Base-by-base conservation (phyloP, 2,329 filamentous ascomycete species). In the Aulographum hederae region DNA sequence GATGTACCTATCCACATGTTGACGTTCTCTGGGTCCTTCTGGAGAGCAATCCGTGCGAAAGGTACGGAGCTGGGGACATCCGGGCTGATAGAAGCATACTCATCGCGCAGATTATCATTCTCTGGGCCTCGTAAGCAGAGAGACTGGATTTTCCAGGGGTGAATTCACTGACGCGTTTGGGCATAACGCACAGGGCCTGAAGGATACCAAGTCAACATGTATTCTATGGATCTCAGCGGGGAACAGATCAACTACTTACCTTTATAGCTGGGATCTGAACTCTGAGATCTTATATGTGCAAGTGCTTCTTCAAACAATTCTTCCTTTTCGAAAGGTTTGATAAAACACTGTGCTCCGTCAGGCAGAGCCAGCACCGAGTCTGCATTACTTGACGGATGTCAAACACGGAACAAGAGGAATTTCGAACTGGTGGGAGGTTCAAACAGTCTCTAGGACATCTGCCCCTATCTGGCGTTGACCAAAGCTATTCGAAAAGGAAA, bases 1-100 rank as follows among this genome's bases (percentile, higher is more conserved):
- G n/a, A n/a, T 10, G 8, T 78, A 33, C 80, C 80, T 31, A 89
- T 71, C 80, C 80, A 86, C 44, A 89, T 62, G 46, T 89, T 89
- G 38, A 82, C 67, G 11, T 80, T 80, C 39, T 89, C 80, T 0
- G 79, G 76, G 0, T 55, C 45, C 30, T 64, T 60, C 25, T 66
- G 57, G 0, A 86, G 65, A 0, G 78, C 78, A 37, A 81, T 72
- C 18, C 73, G 67, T 0, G 78, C 79, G 48, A 78, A 89, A 2
- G 75, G 65, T 29, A 86, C 71, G 34, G 67, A 64, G 3, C 51
- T 51, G 8, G 71, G 73, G 0, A 81, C 68, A 40, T 79, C 65
- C 1, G 56, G 44, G 45, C 73, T 71, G 2, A 89, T 62, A 1
- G 59, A 43, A 0, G 56, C 39, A 47, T 85, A 89, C 51, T 89